Evolutionary conservation across 805 yeast genomes (phyloP), one percentile per base, ranked within the genome.

Genomic region (Candida xiaguanensis): DNA sequence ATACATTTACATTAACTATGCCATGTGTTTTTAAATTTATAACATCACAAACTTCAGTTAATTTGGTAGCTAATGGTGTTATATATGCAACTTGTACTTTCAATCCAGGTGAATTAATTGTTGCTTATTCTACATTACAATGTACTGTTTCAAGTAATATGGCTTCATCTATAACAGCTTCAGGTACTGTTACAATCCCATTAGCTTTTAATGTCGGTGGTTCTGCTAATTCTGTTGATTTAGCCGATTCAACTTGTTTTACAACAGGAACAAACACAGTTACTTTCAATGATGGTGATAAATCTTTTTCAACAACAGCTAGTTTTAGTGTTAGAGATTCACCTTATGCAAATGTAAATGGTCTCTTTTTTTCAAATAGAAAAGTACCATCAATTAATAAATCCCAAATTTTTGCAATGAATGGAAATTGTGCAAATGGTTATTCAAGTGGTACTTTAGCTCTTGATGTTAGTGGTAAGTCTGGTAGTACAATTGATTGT

Each of bases 1-100:
- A 60, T 40, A 56, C 59, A 5, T 59, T 60, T 27, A 39, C 48
- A 9, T 50, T 60, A 32, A 31, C 38, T 16, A 36, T 60, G 45
- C 63, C 63, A 2, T 50, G 59, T 44, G 59, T 52, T 9, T 57
- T 45, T 38, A 52, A 50, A 30, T 51, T 56, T 36, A 49, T 51
- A 2, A 32, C 50, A 3, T 13, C 41, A 5, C 22, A 41, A n/a
- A 8, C 40, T 12, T 18, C 41, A 3, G 39, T 58, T 8, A 34
- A 36, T 24, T 46, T 53, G 20, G 17, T 4, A 11, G 55, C 42
- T 3, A 45, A 47, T 16, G 40, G 39, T 3, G 36, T 24, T 5
- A 29, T 33, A 4, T 53, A 46, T 37, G 64, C 63, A 6, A 52
- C 52, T 12, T 59, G 64, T 48, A 16, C 17, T 4, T 40, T 50